Evolutionary conservation across 441 rosid genomes (phyloP).

Genomic region (Aleurites moluccanus): DNA sequence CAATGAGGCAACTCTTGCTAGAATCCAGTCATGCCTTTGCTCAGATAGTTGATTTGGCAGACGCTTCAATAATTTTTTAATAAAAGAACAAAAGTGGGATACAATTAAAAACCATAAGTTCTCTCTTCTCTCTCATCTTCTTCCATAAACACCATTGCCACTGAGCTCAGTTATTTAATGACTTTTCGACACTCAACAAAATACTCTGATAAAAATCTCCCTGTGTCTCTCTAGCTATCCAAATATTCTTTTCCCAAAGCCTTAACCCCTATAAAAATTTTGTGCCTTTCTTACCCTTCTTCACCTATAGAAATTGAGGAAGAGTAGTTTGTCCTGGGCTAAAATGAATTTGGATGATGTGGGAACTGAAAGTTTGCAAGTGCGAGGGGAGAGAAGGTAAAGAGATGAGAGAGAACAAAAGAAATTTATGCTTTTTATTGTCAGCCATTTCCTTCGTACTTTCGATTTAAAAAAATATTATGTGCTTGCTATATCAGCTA

Average conservation of each 20-base stretch:
- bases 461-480: no score
- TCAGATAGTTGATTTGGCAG: no score
- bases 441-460: no score
- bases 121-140: no score
- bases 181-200: not conserved
- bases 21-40: no score
- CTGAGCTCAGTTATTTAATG: not conserved
- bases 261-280: not conserved
- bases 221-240: not conserved
- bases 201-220: not conserved
- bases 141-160: not conserved
- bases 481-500: no score
- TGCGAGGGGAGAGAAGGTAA: not conserved
- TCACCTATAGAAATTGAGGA: not conserved
- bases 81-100: no score
- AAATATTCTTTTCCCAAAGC: not conserved
- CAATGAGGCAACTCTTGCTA: no score
- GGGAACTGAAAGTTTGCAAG: not conserved
- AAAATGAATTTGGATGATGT: not conserved
- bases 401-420: no score
- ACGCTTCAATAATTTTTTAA: no score
- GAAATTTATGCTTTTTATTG: no score
- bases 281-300: not conserved
- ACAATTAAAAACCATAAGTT: no score
- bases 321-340: not conserved